These are phyloP conservation scores for Candida ficus DNA, from an alignment of 805 yeast genomes.

Conservation along the genomic window DNA sequence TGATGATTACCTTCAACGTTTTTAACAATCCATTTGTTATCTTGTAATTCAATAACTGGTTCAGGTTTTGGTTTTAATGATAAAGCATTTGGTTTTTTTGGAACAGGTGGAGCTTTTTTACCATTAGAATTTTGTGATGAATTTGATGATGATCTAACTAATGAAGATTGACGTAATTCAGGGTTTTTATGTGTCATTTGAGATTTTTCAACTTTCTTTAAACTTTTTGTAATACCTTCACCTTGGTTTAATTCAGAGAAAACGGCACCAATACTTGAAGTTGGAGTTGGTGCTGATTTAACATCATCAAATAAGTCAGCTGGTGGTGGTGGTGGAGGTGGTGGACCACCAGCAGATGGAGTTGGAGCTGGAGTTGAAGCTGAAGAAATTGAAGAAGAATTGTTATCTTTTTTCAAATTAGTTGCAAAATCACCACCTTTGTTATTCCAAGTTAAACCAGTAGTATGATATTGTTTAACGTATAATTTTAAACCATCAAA, in stretches of 20 bases:
- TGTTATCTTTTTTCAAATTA: conserved; percentile 35
- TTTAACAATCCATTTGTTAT: conserved; percentile 86
- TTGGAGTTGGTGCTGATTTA: conserved; percentile 21
- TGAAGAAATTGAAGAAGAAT: conserved; percentile 30
- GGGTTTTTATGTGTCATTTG: conserved; percentile 95
- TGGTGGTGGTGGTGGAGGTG: conserved; percentile 97
- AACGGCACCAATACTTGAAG: conserved; percentile 76
- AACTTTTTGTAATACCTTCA: conserved; percentile 71
- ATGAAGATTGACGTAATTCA: conserved; percentile 56
- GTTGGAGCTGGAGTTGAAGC: conserved; percentile 71
- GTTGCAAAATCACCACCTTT: conserved; percentile 55
- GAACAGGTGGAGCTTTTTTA: conserved; percentile 57
- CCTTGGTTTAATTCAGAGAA: conserved; percentile 91
- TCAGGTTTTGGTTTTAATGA: conserved; percentile 47
- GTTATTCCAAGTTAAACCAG: conserved; percentile 80
- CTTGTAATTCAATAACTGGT: conserved; percentile 69
- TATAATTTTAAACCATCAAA: conserved; percentile 68
- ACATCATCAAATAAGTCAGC: conserved; percentile 54
- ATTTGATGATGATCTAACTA: conserved; percentile 26
- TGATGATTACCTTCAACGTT: conserved; percentile 63
- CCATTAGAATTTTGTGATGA: conserved; percentile 21
- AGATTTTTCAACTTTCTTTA: conserved; percentile 88
- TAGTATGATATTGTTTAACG: conserved; percentile 71
- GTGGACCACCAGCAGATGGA: conserved; percentile 82
- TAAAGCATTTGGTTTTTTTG: conserved; percentile 73